Percentiles rank a stretch among this genome's conserved stretches.
These are phyloP conservation scores for Calonectria ilicicola DNA, from an alignment of 2,329 filamentous ascomycete species.

Conservation along the genomic window DNA sequence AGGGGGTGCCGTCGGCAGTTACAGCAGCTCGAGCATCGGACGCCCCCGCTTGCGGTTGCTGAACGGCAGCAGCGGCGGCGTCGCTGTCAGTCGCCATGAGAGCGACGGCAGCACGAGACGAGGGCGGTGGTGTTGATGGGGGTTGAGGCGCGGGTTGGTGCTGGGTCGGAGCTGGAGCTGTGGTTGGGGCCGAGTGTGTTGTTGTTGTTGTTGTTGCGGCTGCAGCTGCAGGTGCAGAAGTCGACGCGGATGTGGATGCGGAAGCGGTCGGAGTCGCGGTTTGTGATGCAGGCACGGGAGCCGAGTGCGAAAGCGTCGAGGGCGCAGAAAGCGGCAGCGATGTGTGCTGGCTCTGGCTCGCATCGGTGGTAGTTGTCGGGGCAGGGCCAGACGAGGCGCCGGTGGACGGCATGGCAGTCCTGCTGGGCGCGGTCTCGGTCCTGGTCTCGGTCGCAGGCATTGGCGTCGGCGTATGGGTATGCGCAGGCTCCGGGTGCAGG, in stretches of 20 bases:
- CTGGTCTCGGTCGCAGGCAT: conserved; percentile 26
- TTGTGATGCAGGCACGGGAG: conserved; percentile 22
- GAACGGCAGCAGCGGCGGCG: conserved; percentile 20
- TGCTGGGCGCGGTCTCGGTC: conserved; percentile 22
- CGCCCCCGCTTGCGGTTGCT: conserved; percentile 33
- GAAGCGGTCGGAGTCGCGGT: conserved; percentile 31
- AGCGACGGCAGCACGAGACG: conserved; percentile 23
- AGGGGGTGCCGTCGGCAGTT: conserved; percentile 21
- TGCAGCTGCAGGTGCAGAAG: conserved; percentile 11
- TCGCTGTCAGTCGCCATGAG: conserved; percentile 26
- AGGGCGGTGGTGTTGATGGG: conserved; percentile 38
- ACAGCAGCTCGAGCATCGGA: conserved; percentile 24
- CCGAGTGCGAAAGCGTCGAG: conserved; percentile 18
- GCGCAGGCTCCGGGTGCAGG: conserved; percentile 39
- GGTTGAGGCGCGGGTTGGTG: conserved; percentile 22
- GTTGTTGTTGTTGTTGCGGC: conserved; percentile 20
- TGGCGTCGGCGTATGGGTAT: conserved; percentile 34
- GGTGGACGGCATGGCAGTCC: conserved; percentile 22
- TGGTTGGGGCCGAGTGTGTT: conserved; percentile 22
- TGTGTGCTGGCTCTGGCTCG: background rate
- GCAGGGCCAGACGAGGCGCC: conserved; percentile 24
- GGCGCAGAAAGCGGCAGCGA: conserved; percentile 6
- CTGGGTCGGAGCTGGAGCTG: conserved; percentile 1
- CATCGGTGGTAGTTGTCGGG: conserved; percentile 24
- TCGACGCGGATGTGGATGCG: conserved; percentile 24